Percentiles rank a stretch among this genome's conserved stretches.
Evolutionary conservation across 2,329 filamentous ascomycete genomes (phyloP).

Genomic region (Fusarium setosum): DNA sequence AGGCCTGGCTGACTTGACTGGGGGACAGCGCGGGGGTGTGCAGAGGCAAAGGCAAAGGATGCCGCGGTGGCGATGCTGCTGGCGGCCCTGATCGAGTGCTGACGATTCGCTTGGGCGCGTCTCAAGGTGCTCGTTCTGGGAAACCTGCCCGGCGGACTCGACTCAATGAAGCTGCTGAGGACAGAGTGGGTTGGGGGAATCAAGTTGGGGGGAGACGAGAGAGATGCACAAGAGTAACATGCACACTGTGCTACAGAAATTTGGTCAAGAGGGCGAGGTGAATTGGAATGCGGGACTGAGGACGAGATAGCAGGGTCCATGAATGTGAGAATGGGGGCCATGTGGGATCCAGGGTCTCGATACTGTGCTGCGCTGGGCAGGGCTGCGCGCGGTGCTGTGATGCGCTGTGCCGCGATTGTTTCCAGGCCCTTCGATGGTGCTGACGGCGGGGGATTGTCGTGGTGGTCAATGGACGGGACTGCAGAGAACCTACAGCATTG

Average conservation of each 20-base stretch:
- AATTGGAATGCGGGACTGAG: conserved; percentile 30
- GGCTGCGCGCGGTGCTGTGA: neutral
- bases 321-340: conserved; percentile 15
- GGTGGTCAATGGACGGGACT: no score
- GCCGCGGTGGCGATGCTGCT: conserved; percentile 23
- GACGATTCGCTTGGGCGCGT: neutral
- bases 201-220: conserved; percentile 21
- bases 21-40: conserved; percentile 36
- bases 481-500: no score
- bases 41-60: conserved; percentile 5
- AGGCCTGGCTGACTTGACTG: conserved; percentile 28
- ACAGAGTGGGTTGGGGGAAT: conserved; percentile 32
- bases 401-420: conserved; percentile 1
- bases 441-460: conserved; percentile 1
- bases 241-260: conserved; percentile 31
- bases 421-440: conserved; percentile 3
- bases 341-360: neutral
- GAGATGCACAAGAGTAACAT: conserved; percentile 23
- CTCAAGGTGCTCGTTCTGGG: conserved; percentile 19
- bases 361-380: neutral
- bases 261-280: conserved; percentile 28
- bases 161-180: conserved; percentile 19
- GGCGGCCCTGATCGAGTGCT: no score
- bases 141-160: conserved; percentile 28
- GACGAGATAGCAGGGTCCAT: conserved; percentile 30